These are phyloP conservation scores for Copromyces sp. DNA, from an alignment of 495 filamentous ascomycete genomes.

Conservation along the genomic window DNA sequence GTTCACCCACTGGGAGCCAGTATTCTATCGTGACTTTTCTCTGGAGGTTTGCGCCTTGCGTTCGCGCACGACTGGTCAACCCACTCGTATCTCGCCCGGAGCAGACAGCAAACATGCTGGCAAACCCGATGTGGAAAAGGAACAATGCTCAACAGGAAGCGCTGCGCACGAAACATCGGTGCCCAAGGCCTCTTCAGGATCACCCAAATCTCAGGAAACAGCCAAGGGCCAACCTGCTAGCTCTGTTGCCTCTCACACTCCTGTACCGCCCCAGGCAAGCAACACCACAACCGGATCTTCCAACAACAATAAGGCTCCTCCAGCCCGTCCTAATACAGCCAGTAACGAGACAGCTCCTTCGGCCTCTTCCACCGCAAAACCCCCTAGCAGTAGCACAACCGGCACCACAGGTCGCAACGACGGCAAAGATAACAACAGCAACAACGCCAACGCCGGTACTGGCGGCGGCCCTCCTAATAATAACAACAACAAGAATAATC, in stretches of 20 bases:
- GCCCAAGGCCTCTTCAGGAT: background rate
- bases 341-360: background rate
- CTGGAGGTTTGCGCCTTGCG: constrained; percentile 14
- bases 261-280: background rate
- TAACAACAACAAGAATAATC: constrained; percentile 7
- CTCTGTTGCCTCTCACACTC: constrained; percentile 2
- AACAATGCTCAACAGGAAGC: constrained; percentile 2
- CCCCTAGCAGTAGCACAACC: background rate
- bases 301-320: background rate
- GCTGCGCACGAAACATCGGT: constrained; percentile 1
- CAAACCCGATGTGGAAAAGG: constrained; percentile 1
- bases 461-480: background rate
- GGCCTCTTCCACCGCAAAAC: background rate
- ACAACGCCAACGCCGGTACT: background rate
- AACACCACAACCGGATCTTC: background rate
- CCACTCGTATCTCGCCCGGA: constrained; percentile 13
- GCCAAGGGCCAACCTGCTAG: background rate
- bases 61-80: constrained; percentile 18
- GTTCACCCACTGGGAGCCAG: constrained; percentile 19
- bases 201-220: background rate
- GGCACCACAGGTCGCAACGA: constrained; percentile 2
- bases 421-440: constrained; percentile 6
- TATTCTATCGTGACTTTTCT: constrained; percentile 7
- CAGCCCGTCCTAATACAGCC: background rate
- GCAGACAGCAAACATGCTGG: constrained; percentile 1